Base-by-base conservation (phyloP, 2,329 filamentous ascomycete species). In the Lachnellula hyalina region DNA sequence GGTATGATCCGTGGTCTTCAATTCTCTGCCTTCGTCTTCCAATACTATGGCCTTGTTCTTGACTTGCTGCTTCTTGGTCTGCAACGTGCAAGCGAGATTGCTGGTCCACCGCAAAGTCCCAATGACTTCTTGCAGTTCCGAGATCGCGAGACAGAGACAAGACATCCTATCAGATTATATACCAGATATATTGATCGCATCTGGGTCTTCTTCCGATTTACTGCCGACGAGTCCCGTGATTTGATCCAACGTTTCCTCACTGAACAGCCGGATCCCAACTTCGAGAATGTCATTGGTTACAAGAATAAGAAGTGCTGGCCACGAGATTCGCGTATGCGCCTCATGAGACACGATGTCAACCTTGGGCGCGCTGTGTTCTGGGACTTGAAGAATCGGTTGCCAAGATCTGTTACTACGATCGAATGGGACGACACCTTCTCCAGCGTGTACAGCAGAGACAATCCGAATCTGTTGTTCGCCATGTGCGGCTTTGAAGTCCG, bases 301-400 rank as follows among this genome's bases (percentile, higher is more conserved):
- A 92, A 90, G 77, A 99, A 96, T 74, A 99, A 99, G 79, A 99
- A 97, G 72, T 99, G 95, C 74, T 99, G 94, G 94, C 95, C 94
- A 42, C 85, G 94, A 65, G 94, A 99, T 70, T 96, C 92, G 23
- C 85, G 94, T 49, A 99, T 99, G 95, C 87, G 95, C 46, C 75
- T 99, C 65, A 99, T 99, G 94, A 86, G 94, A 60, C 94, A 99
- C 72, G 94, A 99, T 73, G 95, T 99, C 63, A 97, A 99, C 65
- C 84, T 99, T 42, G 94, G 95, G 42, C 87, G 95, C 57, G 95
- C 95, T 56, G 94, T 96, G 1, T 99, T 99, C 76, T 99, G 94
- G 94, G 93, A 99, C 69, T 74, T 99, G 71, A 97, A 99, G 81
- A 99, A 99, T 72, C 86, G 94, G 41, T 77, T 99, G 53, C 95